phyloP scores from a whole-genome alignment of 345 rosid species.

The Bretschneidera sinensis region DNA sequence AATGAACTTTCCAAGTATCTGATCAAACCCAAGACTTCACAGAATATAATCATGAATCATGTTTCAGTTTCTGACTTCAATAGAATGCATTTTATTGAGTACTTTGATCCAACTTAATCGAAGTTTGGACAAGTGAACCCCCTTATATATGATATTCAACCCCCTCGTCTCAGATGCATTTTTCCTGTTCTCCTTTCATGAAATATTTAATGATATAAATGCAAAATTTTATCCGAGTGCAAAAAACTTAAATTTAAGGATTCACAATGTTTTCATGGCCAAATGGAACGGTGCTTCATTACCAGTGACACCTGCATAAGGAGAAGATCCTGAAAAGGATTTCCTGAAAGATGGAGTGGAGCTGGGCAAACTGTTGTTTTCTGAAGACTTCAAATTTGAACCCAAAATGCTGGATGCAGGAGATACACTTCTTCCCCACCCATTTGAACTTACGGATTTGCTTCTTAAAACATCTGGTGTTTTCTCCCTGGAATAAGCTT shows the following conservation, averaged over 20 bases:
- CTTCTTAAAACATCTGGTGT: constrained; percentile 49
- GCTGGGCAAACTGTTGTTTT: constrained; percentile 26
- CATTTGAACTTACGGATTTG: constrained; percentile 51
- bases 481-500: constrained; percentile 32
- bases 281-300: constrained; percentile 20
- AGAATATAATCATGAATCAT: not conserved
- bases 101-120: not conserved
- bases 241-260: not conserved
- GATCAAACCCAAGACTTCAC: not conserved
- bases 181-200: not conserved
- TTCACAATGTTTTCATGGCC: not conserved
- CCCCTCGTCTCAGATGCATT: not conserved
- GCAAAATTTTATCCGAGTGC: too few relatives aligned
- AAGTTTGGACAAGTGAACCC: not conserved
- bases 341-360: constrained; percentile 37
- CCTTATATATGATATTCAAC: not conserved
- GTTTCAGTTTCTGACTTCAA: not conserved
- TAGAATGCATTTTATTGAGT: constrained; percentile 2
- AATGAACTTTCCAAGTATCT: not conserved
- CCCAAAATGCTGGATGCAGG: constrained; percentile 29
- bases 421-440: constrained; percentile 39
- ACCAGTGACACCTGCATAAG: constrained; percentile 34
- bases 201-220: too few relatives aligned
- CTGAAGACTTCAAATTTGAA: constrained; percentile 28
- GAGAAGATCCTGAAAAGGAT: constrained; percentile 45